phyloP scores from a whole-genome alignment of 2,329 filamentous ascomycete genomes.

The Colletotrichum melonis region DNA sequence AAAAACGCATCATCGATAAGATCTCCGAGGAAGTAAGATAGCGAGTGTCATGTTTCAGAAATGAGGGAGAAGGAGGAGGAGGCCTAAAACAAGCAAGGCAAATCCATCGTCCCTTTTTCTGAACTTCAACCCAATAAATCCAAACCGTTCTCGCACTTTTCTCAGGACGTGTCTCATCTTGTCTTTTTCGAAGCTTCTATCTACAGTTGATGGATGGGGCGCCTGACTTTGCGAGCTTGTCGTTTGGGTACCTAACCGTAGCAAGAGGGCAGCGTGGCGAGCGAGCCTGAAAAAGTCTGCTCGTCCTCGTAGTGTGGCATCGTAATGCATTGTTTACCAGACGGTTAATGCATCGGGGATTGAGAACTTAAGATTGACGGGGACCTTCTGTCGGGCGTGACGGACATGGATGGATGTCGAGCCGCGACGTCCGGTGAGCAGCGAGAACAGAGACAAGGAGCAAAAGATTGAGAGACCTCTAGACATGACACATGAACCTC shows the following conservation, averaged over 20 bases:
- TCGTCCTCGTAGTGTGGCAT: background rate
- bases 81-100: background rate
- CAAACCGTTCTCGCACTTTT: background rate
- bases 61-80: background rate
- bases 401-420: background rate
- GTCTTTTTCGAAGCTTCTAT: background rate
- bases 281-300: background rate
- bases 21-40: background rate
- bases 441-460: no score
- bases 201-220: background rate
- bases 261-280: background rate
- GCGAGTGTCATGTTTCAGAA: conserved; percentile 10
- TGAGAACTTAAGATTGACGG: background rate
- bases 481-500: conserved; percentile 29
- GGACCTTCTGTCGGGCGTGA: background rate
- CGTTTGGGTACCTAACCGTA: background rate
- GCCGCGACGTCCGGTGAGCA: background rate
- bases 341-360: conserved; percentile 20
- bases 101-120: background rate
- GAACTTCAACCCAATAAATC: background rate
- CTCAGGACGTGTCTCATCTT: background rate
- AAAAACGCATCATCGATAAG: background rate
- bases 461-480: conserved; percentile 9
- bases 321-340: background rate
- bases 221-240: background rate